Conservation (phyloP, 352 stramenopile genomes). For the Pythium apleroticum region DNA sequence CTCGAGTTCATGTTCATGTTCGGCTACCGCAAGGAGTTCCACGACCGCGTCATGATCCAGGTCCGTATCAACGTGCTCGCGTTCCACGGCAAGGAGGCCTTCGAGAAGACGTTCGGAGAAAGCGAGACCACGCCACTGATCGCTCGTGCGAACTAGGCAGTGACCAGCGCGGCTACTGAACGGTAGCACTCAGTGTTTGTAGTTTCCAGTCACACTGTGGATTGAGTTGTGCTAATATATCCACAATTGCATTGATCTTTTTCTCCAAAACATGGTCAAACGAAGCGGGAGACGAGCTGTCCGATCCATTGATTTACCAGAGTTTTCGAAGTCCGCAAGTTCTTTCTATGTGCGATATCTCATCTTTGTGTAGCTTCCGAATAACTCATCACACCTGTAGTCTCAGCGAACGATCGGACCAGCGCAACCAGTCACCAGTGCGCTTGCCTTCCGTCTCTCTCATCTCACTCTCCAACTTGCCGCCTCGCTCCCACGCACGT, state of each 20-base stretch:
- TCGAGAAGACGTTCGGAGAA: conserved; percentile 19
- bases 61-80: conserved; percentile 60
- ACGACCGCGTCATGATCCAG: conserved; percentile 58
- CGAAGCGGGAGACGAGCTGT: too few species aligned
- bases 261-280: neutral
- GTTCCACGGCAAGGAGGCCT: conserved; percentile 39
- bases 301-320: too few species aligned
- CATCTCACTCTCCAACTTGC: neutral
- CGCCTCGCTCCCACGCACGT: neutral
- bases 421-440: too few species aligned
- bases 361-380: too few species aligned
- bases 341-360: too few species aligned
- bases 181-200: neutral
- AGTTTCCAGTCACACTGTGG: neutral
- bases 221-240: too few species aligned
- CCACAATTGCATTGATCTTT: neutral
- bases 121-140: conserved; percentile 18
- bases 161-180: too few species aligned
- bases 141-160: conserved; percentile 6
- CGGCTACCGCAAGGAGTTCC: conserved; percentile 75
- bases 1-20: conserved; percentile 74
- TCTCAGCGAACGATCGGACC: too few species aligned
- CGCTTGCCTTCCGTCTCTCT: too few species aligned
- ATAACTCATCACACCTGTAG: too few species aligned
- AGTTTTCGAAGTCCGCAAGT: too few species aligned